A percentile compares a stretch with the other conserved stretches of the same genome.
phyloP scores from a whole-genome alignment of 2,329 filamentous ascomycete genomes.

The Colletotrichum filicis region DNA sequence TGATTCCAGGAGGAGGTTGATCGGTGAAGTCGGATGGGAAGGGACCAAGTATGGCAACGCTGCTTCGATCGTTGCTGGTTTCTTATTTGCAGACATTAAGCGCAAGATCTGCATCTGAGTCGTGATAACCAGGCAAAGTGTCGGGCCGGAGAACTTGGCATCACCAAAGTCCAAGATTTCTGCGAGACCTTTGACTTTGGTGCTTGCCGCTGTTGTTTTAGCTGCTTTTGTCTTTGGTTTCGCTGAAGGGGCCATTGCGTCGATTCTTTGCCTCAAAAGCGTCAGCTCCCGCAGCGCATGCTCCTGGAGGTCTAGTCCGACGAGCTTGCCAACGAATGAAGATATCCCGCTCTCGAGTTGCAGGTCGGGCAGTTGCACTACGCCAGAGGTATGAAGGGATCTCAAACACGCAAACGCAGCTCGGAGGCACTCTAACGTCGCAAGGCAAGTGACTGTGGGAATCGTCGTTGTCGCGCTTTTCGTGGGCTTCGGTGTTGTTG shows the following conservation, averaged over 20 bases:
- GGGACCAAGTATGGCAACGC: slow-evolving; percentile 66
- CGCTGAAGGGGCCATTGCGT: slow-evolving; percentile 42
- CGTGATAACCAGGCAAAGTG: slow-evolving; percentile 67
- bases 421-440: slow-evolving; percentile 76
- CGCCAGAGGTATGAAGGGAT: slow-evolving; percentile 63
- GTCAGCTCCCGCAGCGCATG: slow-evolving; percentile 76
- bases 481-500: slow-evolving; percentile 46
- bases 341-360: slow-evolving; percentile 81
- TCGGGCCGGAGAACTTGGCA: slow-evolving; percentile 51
- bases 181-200: slow-evolving; percentile 56
- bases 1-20: slow-evolving; percentile 63
- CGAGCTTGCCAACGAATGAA: slow-evolving; percentile 73
- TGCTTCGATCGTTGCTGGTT: slow-evolving; percentile 68
- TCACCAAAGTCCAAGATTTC: slow-evolving; percentile 72
- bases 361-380: slow-evolving; percentile 67
- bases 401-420: slow-evolving; percentile 74
- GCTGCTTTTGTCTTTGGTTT: slow-evolving; percentile 13
- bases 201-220: slow-evolving; percentile 8
- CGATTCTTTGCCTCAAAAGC: slow-evolving; percentile 72
- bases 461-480: slow-evolving; percentile 40
- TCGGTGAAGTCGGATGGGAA: slow-evolving; percentile 65
- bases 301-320: slow-evolving; percentile 73
- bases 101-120: slow-evolving; percentile 75
- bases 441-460: slow-evolving; percentile 58
- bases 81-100: slow-evolving; percentile 69